Conservation (phyloP, 768 basidiomycete species). For the Tylopilus vinaceipallidus region DNA sequence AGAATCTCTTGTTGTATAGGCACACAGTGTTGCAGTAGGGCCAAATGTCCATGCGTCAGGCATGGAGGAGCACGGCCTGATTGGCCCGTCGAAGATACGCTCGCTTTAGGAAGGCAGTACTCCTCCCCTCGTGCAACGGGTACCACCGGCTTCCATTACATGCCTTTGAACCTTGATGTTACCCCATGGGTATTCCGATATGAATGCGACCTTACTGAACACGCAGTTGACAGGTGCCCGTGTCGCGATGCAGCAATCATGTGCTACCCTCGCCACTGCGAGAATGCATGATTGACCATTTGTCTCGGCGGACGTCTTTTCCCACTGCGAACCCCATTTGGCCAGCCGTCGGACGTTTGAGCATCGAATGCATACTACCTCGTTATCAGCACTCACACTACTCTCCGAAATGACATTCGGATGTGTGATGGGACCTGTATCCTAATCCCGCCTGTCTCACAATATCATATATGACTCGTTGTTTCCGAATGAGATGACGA, state of each 20-base stretch:
- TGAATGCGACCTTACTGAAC: no score
- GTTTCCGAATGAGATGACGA: not conserved
- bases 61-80: no score
- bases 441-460: not conserved
- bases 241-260: conserved; percentile 1
- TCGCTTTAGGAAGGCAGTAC: no score
- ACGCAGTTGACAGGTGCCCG: not conserved
- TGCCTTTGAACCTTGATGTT: conserved; percentile 1
- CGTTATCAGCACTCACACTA: not conserved
- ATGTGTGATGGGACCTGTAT: not conserved
- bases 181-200: conserved; percentile 8
- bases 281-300: not conserved
- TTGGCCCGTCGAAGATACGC: no score
- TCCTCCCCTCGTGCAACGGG: not conserved
- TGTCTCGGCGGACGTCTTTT: conserved; percentile 1
- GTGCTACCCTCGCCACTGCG: not conserved
- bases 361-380: not conserved
- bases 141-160: not conserved
- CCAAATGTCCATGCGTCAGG: no score
- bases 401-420: not conserved
- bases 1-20: no score
- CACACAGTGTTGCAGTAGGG: no score
- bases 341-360: not conserved
- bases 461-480: conserved; percentile 2
- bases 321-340: conserved; percentile 8